A percentile compares a stretch with the other conserved stretches of the same genome.
Conservation (phyloP, 139 green algal genomes). For the Auxenochlorella pyrenoidosa region DNA sequence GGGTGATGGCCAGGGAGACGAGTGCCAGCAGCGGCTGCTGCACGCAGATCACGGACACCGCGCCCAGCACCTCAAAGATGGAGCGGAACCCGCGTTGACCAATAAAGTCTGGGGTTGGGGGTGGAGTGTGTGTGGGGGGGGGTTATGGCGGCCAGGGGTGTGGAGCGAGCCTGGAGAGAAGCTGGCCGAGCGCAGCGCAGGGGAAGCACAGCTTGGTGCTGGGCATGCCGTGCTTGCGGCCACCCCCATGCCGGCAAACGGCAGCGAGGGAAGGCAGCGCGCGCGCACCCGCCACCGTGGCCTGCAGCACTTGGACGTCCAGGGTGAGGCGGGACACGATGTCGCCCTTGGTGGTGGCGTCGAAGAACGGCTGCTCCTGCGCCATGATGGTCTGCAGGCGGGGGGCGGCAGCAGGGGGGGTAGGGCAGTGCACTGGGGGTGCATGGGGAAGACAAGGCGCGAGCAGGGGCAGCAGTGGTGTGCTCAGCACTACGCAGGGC, state of each 20-base stretch:
- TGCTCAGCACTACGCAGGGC: too few relatives aligned
- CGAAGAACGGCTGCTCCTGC: constrained; percentile 42
- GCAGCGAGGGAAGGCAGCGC: neutral
- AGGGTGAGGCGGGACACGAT: constrained; percentile 34
- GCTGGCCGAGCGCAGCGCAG: too few relatives aligned
- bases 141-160: too few relatives aligned
- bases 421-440: too few relatives aligned
- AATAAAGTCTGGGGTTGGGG: constrained; percentile 28
- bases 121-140: neutral
- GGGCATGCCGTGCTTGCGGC: too few relatives aligned
- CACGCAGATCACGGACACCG: constrained; percentile 29
- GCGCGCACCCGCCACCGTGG: constrained; percentile 32
- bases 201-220: too few relatives aligned
- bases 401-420: too few relatives aligned
- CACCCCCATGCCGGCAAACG: too few relatives aligned
- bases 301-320: constrained; percentile 44
- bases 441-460: too few relatives aligned
- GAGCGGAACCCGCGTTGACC: constrained; percentile 43
- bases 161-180: too few relatives aligned
- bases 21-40: constrained; percentile 47
- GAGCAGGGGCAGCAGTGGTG: too few relatives aligned
- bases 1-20: constrained; percentile 35
- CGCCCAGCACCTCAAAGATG: constrained; percentile 42
- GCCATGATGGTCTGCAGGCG: constrained; percentile 1
- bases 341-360: constrained; percentile 38